Evolutionary conservation across 2,329 filamentous ascomycete species (phyloP).

Genomic region (Fusarium algeriense): DNA sequence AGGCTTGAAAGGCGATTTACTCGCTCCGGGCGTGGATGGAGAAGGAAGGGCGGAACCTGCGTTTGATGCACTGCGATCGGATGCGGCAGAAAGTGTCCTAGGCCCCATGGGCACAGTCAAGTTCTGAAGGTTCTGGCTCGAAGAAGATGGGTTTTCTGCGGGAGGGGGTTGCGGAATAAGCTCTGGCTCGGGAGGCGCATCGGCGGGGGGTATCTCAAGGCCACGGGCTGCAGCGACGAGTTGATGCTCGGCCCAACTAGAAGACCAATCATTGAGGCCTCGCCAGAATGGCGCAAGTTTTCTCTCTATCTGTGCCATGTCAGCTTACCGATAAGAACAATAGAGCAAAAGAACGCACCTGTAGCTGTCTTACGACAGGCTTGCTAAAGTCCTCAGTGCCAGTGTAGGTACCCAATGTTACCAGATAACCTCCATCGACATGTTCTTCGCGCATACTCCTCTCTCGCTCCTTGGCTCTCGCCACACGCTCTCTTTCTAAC

Average conservation of each 20-base stretch:
- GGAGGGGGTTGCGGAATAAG: constrained; percentile 63
- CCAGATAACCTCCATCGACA: constrained; percentile 93
- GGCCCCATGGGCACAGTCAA: constrained; percentile 84
- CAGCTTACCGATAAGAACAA: constrained; percentile 12
- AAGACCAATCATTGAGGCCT: constrained; percentile 88
- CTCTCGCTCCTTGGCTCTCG: constrained; percentile 85
- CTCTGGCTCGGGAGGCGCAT: constrained; percentile 81
- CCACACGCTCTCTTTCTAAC: constrained; percentile 82
- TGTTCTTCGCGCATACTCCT: constrained; percentile 91
- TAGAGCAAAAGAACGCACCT: constrained; percentile 68
- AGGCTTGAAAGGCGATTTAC: constrained; percentile 75
- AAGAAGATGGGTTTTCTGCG: constrained; percentile 62
- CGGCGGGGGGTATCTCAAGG: constrained; percentile 83
- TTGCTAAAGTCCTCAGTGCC: constrained; percentile 96
- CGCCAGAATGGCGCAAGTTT: constrained; percentile 95
- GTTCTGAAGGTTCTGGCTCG: constrained; percentile 70
- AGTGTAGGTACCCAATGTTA: constrained; percentile 94
- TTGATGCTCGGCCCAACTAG: constrained; percentile 94
- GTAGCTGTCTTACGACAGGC: constrained; percentile 85
- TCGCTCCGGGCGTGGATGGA: constrained; percentile 53
- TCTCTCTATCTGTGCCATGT: constrained; percentile 81
- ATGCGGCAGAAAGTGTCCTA: constrained; percentile 82
- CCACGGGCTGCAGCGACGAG: constrained; percentile 91
- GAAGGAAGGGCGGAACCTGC: constrained; percentile 68
- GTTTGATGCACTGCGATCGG: constrained; percentile 74